These are phyloP conservation scores for Neonectria sp. DNA, from an alignment of 2,329 filamentous ascomycete species.

Conservation along the genomic window DNA sequence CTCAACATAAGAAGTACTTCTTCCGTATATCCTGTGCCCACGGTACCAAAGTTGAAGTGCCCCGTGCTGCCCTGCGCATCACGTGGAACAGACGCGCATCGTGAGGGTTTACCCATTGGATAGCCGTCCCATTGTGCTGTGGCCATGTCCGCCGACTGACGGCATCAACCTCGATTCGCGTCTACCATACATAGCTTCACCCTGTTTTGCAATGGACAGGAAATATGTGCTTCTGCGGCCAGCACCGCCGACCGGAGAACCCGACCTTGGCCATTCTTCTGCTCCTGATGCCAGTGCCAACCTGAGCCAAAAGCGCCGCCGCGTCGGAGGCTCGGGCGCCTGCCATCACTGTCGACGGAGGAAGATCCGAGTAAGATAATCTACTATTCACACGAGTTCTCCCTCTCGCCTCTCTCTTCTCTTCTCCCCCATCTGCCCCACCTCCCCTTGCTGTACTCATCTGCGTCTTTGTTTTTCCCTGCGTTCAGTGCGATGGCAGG, in stretches of 20 bases:
- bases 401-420: background rate
- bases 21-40: no score
- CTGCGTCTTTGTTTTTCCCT: background rate
- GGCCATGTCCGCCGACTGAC: background rate
- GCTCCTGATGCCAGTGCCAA: background rate
- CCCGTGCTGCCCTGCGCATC: background rate
- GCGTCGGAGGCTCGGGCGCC: background rate
- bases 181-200: background rate
- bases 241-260: background rate
- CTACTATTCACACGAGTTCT: background rate
- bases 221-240: conserved; percentile 1
- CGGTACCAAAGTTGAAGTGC: no score
- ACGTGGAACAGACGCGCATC: background rate
- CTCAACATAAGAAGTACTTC: no score
- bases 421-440: no score
- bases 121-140: background rate
- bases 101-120: background rate
- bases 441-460: background rate
- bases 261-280: background rate
- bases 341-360: background rate
- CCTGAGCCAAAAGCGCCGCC: background rate
- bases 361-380: conserved; percentile 2
- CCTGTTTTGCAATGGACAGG: background rate
- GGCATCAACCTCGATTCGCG: background rate
- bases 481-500: conserved; percentile 2